phyloP scores from a whole-genome alignment of 1,284 basidiomycete genomes.

The Exobasidium rhododendri region DNA sequence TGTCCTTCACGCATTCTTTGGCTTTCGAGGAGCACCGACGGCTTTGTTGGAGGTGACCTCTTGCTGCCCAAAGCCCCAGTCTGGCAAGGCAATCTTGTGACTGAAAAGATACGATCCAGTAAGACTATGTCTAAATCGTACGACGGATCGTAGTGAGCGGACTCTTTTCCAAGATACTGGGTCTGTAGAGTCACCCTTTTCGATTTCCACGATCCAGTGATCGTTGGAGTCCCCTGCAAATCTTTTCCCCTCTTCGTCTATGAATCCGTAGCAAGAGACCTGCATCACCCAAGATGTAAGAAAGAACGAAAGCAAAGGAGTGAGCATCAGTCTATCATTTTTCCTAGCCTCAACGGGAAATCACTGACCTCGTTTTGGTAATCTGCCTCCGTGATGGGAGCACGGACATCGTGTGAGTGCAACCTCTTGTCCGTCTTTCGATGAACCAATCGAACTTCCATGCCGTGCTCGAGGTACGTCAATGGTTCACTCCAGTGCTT shows the following conservation, averaged over 20 bases:
- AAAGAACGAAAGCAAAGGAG: not conserved
- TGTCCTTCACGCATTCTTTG: too few species aligned
- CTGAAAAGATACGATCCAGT: constrained; percentile 96
- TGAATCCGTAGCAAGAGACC: constrained; percentile 75
- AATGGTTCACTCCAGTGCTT: constrained; percentile 59
- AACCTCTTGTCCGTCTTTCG: constrained; percentile 76
- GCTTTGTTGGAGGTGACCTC: constrained; percentile 61
- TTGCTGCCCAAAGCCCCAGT: constrained; percentile 97
- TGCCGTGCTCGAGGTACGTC: constrained; percentile 66
- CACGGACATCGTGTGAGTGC: constrained; percentile 86
- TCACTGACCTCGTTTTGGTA: constrained; percentile 92
- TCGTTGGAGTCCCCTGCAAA: constrained; percentile 80
- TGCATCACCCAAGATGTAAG: not conserved
- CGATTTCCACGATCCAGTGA: constrained; percentile 90
- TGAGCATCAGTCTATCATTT: not conserved
- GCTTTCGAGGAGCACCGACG: constrained; percentile 9
- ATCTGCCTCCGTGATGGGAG: constrained; percentile 95
- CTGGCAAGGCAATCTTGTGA: constrained; percentile 93
- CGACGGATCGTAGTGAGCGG: constrained; percentile 75
- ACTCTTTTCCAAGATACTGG: constrained; percentile 62
- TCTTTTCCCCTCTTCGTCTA: constrained; percentile 56
- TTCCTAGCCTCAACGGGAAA: not conserved
- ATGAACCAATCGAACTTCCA: constrained; percentile 80
- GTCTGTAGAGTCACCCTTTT: constrained; percentile 61
- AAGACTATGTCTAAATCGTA: constrained; percentile 78